Percentiles rank a stretch among this genome's conserved stretches.
Conservation (phyloP, 2,329 filamentous ascomycete species). For the Trichophyton mentagrophytes region DNA sequence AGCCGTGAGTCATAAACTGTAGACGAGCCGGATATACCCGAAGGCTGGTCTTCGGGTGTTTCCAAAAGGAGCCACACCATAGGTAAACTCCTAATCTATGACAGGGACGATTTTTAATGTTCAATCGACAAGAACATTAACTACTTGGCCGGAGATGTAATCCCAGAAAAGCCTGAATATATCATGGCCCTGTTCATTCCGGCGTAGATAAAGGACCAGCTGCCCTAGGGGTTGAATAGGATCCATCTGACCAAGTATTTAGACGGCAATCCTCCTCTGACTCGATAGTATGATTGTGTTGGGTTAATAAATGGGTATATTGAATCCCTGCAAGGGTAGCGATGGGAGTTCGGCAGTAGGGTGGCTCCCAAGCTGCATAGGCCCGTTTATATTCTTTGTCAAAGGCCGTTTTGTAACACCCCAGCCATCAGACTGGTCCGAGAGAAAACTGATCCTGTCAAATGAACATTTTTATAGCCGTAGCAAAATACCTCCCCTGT, state of each 20-base stretch:
- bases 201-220: background rate
- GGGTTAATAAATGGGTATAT: conserved; percentile 27
- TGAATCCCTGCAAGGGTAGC: conserved; percentile 29
- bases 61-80: conserved; percentile 24
- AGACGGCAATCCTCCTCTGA: conserved; percentile 16
- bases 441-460: conserved; percentile 29
- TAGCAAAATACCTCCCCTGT: conserved; percentile 30
- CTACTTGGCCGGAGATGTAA: conserved; percentile 23
- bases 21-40: conserved; percentile 12
- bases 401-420: conserved; percentile 25
- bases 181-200: conserved; percentile 16
- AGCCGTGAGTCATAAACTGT: conserved; percentile 10
- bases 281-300: conserved; percentile 28
- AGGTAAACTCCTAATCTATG: conserved; percentile 33
- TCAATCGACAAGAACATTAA: conserved; percentile 30
- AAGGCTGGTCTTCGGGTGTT: conserved; percentile 13
- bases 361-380: conserved; percentile 18
- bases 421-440: conserved; percentile 18
- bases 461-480: conserved; percentile 27
- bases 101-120: conserved; percentile 27
- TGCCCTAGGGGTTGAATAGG: conserved; percentile 12
- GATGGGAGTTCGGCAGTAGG: conserved; percentile 12
- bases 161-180: conserved; percentile 30
- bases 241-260: conserved; percentile 14
- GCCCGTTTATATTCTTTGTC: conserved; percentile 33